Evolutionary conservation across 1,284 basidiomycete species (phyloP), one percentile per base, ranked within the genome.

Genomic region (Exobasidium rhododendri): DNA sequence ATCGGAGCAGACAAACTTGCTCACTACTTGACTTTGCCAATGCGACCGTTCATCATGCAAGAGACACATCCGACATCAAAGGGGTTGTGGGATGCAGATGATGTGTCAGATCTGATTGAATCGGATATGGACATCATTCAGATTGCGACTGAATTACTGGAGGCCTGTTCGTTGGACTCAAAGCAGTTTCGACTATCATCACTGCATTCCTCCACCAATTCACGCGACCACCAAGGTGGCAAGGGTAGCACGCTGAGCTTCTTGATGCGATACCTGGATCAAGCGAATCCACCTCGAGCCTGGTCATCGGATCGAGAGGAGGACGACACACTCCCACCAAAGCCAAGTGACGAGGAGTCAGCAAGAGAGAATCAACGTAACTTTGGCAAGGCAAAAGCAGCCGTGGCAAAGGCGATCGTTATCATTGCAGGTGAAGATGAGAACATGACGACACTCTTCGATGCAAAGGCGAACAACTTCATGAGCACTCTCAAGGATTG

Each of bases 381-480:
- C 0, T 88, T 94, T 62, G 86, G 87, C 62, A 84, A 87, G 29
- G 89, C 89, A 80, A 97, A 94, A 82, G 89, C 87, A 0, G 88
- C 88, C 0, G 82, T 91, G 2, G 87, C 93, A 70, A 90, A 91
- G 70, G 86, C 88, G 0, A 84, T 96, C 17, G 91, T 97, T 13
- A 90, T 90, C 67, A 85, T 90, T 24, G 86, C 89, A 2, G 90
- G 89, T 29, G 89, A 92, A 73, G 88, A 91, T 69, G 86, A 84
- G 69, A 92, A 90, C 70, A 85, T 86, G 66, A 86, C 89, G 59
- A 84, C 87, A 5, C 81, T 93, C 13, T 90, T 79, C 60, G 47
- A 50, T 5, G 59, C 62, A 49, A n/a, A 35, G 2, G 78, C 81
- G 24, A 24, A n/a, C 22, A 81, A 78, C 13, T 87, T 93, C 69